A percentile compares a stretch with the other conserved stretches of the same genome.
phyloP scores from a whole-genome alignment of 768 basidiomycete species.

The Mycena crocata region DNA sequence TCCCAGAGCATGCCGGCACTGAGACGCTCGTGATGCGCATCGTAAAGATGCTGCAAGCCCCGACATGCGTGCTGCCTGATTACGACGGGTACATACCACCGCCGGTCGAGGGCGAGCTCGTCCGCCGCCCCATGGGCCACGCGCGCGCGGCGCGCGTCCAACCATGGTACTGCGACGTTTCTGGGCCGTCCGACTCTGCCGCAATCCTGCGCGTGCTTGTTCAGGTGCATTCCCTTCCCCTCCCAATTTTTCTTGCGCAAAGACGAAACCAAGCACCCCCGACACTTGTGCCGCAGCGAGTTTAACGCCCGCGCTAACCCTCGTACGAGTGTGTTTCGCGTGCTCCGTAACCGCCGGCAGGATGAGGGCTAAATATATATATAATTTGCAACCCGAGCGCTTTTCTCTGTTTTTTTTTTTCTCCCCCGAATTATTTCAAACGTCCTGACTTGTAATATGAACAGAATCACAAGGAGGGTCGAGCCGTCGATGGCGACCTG shows the following conservation, averaged over 20 bases:
- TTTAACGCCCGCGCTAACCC: no score
- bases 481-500: no score
- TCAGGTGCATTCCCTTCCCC: constrained; percentile 6
- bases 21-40: constrained; percentile 47
- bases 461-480: not conserved
- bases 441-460: not conserved
- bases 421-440: not conserved
- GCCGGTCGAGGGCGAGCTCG: constrained; percentile 21
- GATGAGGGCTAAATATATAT: constrained; percentile 29
- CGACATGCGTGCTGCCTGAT: constrained; percentile 17
- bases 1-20: constrained; percentile 42
- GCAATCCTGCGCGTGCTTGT: constrained; percentile 20
- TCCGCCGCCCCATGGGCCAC: constrained; percentile 24
- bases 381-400: constrained; percentile 36
- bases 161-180: constrained; percentile 22
- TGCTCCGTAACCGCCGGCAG: constrained; percentile 34
- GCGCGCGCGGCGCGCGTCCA: constrained; percentile 2
- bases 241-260: constrained; percentile 3
- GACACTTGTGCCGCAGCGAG: constrained; percentile 25
- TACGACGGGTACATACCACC: constrained; percentile 30
- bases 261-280: constrained; percentile 33
- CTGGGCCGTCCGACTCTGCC: not conserved
- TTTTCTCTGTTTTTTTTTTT: not conserved
- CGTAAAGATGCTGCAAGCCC: constrained; percentile 26
- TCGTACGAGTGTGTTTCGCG: constrained; percentile 9